Percentiles rank a stretch among this genome's conserved stretches.
Conservation (phyloP, 768 basidiomycete species). For the Tricholoma bakamatsutake region DNA sequence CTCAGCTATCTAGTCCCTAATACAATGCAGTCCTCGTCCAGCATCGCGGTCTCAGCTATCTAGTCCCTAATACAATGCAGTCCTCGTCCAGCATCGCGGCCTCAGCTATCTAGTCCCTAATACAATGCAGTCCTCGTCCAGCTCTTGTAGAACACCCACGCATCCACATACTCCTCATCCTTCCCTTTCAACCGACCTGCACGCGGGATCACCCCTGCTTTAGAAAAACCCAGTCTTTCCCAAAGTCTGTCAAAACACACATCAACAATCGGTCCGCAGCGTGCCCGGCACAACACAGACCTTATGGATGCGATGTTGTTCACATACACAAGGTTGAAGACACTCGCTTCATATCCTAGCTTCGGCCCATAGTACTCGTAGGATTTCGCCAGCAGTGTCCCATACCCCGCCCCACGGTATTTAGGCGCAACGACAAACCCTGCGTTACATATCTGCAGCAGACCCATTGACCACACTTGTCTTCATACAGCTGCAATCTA, state of each 20-base stretch:
- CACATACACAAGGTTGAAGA: constrained; percentile 90
- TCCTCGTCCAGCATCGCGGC: too few relatives aligned
- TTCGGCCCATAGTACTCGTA: constrained; percentile 78
- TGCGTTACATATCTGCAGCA: constrained; percentile 72
- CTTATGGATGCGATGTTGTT: constrained; percentile 73
- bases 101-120: too few relatives aligned
- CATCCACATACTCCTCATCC: constrained; percentile 88
- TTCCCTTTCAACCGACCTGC: constrained; percentile 65
- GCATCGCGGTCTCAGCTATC: too few relatives aligned
- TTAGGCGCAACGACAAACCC: constrained; percentile 75
- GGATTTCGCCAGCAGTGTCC: constrained; percentile 65
- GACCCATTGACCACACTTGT: not conserved
- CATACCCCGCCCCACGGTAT: constrained; percentile 63
- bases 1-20: too few relatives aligned
- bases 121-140: constrained; percentile 47
- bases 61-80: too few relatives aligned
- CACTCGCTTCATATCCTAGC: constrained; percentile 70
- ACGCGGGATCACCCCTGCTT: constrained; percentile 69
- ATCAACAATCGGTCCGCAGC: too few relatives aligned
- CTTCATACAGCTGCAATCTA: constrained; percentile 13
- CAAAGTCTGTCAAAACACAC: constrained; percentile 48
- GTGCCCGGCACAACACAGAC: too few relatives aligned
- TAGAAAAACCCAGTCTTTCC: constrained; percentile 77
- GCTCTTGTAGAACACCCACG: constrained; percentile 77
- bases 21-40: too few relatives aligned